Evolutionary conservation across 768 basidiomycete species (phyloP).

Genomic region (Gloeophyllum trabeum): DNA sequence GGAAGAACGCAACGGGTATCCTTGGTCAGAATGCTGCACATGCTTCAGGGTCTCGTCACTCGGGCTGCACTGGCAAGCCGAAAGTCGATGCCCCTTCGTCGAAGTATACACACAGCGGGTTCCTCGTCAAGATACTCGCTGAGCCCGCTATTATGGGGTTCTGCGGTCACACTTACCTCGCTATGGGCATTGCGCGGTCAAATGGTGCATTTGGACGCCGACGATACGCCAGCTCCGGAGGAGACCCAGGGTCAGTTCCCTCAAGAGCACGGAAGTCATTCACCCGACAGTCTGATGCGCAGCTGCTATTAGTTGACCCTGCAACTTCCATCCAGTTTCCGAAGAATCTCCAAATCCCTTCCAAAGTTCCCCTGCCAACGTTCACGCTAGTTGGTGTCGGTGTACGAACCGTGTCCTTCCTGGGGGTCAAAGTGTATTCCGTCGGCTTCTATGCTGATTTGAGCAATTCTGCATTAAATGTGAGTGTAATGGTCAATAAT

Average conservation of each 20-base stretch:
- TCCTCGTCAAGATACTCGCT: background rate
- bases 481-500: conserved; percentile 15
- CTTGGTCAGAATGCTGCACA: too few relatives aligned
- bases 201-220: background rate
- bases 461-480: conserved; percentile 47
- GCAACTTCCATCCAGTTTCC: conserved; percentile 71
- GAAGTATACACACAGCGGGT: background rate
- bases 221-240: background rate
- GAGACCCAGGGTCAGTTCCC: background rate
- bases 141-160: background rate
- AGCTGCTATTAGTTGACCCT: conserved; percentile 44
- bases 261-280: conserved; percentile 2
- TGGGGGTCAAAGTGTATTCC: conserved; percentile 82
- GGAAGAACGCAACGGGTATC: too few relatives aligned
- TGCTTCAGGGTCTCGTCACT: too few relatives aligned
- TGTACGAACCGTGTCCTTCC: conserved; percentile 81
- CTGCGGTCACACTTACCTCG: background rate
- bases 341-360: conserved; percentile 47
- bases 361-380: conserved; percentile 47
- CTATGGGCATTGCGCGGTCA: background rate
- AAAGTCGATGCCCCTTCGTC: too few relatives aligned
- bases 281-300: conserved; percentile 1
- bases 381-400: conserved; percentile 76
- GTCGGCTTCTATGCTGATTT: conserved; percentile 87
- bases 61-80: too few relatives aligned